Conservation (phyloP, 169 alveolate species). For the Besnoitia besnoiti region DNA sequence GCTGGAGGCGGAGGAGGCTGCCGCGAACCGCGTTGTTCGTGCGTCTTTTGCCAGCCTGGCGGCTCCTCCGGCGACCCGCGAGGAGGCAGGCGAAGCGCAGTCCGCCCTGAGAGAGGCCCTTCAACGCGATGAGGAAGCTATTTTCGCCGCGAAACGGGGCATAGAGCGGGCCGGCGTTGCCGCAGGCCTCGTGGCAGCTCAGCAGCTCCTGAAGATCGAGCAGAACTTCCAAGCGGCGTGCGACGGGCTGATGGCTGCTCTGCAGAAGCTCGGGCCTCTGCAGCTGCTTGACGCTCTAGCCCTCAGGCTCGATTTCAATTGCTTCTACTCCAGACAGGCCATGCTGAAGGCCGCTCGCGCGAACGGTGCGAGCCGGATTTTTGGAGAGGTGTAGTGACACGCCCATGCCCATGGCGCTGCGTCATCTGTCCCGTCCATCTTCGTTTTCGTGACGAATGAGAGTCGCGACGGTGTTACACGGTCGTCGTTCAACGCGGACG, state of each 20-base stretch:
- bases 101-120: background rate
- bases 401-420: too few species aligned
- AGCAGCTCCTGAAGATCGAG: conserved; percentile 16
- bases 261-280: conserved; percentile 32
- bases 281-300: conserved; percentile 31
- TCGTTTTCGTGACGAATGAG: too few species aligned
- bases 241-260: background rate
- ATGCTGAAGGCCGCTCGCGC: background rate
- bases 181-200: conserved; percentile 19
- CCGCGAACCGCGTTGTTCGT: background rate
- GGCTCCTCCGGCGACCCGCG: background rate
- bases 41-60: background rate
- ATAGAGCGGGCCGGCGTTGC: background rate
- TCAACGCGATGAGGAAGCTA: background rate
- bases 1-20: background rate
- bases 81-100: background rate
- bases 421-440: too few species aligned
- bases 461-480: too few species aligned
- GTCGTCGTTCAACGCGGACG: too few species aligned
- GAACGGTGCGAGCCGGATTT: too few species aligned
- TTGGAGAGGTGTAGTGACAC: too few species aligned
- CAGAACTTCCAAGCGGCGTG: background rate
- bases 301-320: conserved; percentile 7
- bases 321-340: background rate
- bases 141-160: conserved; percentile 26